phyloP scores from a whole-genome alignment of 331 rosid genomes.

The Phaseolus coccineus region DNA sequence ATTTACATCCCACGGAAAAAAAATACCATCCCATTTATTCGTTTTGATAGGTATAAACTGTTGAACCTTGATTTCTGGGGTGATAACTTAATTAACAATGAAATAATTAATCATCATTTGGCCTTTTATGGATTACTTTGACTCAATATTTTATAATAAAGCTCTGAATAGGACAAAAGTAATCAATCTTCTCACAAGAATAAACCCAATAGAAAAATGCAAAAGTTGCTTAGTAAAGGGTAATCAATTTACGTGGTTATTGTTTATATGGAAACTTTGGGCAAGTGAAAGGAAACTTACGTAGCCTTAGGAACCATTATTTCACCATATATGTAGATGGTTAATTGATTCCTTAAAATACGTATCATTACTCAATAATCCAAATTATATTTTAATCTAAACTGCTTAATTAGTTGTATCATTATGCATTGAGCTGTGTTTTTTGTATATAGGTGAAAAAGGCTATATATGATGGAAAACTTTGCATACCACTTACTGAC shows the following conservation, averaged over 20 bases:
- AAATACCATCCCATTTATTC: constrained; percentile 40
- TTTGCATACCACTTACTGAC: constrained; percentile 4
- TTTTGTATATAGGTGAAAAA: not conserved
- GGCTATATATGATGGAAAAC: constrained; percentile 12
- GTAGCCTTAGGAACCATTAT: constrained; percentile 41
- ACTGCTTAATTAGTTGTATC: constrained; percentile 21
- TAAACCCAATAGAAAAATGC: not conserved
- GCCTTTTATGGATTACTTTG: constrained; percentile 53
- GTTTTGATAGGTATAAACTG: constrained; percentile 50
- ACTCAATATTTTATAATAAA: constrained; percentile 48
- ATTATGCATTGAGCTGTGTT: constrained; percentile 32
- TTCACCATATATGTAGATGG: constrained; percentile 9
- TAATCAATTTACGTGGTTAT: constrained; percentile 33
- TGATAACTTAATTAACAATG: constrained; percentile 49
- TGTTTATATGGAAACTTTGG: not conserved
- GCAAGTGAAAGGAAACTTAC: constrained; percentile 34
- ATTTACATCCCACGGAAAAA: constrained; percentile 42
- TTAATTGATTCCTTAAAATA: constrained; percentile 32
- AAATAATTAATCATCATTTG: constrained; percentile 59
- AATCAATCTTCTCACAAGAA: constrained; percentile 35
- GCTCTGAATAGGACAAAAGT: constrained; percentile 45
- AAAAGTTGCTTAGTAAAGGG: constrained; percentile 42
- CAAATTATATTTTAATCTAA: constrained; percentile 27
- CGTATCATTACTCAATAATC: constrained; percentile 64
- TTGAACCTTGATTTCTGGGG: constrained; percentile 84